These are phyloP conservation scores for Blastobotrys elegans DNA, from an alignment of 1,139 yeast genomes.

Conservation along the genomic window DNA sequence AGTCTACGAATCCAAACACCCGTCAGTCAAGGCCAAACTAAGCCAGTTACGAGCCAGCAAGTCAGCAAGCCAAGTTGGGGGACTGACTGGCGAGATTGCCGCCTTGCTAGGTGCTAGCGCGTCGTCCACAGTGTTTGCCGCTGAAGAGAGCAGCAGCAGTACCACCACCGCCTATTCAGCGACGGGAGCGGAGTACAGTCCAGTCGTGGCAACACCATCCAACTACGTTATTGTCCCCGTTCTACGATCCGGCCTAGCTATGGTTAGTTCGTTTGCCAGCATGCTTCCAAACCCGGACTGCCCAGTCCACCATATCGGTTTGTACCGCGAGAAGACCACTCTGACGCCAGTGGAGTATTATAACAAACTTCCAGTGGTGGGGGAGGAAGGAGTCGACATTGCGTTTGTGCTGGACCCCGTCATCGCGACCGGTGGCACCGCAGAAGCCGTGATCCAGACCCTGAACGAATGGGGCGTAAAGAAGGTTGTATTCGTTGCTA, in stretches of 20 bases:
- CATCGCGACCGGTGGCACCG: slow-evolving; percentile 38
- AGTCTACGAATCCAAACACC: slow-evolving; percentile 29
- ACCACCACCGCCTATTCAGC: background rate
- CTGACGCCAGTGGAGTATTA: slow-evolving; percentile 36
- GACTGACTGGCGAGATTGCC: slow-evolving; percentile 27
- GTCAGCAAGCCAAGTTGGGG: slow-evolving; percentile 21
- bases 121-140: slow-evolving; percentile 19
- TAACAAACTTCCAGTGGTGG: slow-evolving; percentile 31
- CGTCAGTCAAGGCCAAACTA: slow-evolving; percentile 29
- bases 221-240: slow-evolving; percentile 30
- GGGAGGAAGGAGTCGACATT: slow-evolving; percentile 20
- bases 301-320: slow-evolving; percentile 34
- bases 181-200: slow-evolving; percentile 9
- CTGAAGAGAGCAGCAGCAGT: background rate
- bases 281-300: slow-evolving; percentile 31
- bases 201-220: slow-evolving; percentile 19
- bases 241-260: slow-evolving; percentile 33
- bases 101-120: slow-evolving; percentile 32
- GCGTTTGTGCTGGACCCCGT: slow-evolving; percentile 36
- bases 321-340: slow-evolving; percentile 33
- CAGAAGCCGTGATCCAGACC: slow-evolving; percentile 33
- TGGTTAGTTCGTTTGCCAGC: slow-evolving; percentile 31
- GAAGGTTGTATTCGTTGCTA: slow-evolving; percentile 29
- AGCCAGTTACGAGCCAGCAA: slow-evolving; percentile 29
- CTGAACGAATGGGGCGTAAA: slow-evolving; percentile 34